These are phyloP conservation scores for Silene latifolia DNA, from an alignment of 148 eudicot genomes.

Conservation along the genomic window DNA sequence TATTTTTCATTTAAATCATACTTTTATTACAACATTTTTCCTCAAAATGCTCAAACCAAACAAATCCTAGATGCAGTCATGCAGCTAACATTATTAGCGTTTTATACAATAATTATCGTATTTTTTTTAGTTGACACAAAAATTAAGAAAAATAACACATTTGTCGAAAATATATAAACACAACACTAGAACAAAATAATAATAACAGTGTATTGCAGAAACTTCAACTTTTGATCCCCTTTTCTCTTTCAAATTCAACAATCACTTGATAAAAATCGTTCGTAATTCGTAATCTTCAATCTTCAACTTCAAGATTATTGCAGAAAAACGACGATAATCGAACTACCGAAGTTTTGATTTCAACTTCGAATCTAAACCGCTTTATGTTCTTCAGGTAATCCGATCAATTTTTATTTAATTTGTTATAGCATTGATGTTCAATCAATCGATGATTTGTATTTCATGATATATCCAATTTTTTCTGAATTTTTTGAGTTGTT, in stretches of 20 bases:
- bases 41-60: too few species aligned
- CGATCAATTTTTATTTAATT: conserved; percentile 13
- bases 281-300: not conserved
- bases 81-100: too few species aligned
- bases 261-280: not conserved
- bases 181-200: not conserved
- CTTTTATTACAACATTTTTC: too few species aligned
- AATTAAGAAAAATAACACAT: too few species aligned
- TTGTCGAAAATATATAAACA: too few species aligned
- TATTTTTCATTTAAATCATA: too few species aligned
- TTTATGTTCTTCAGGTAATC: conserved; percentile 20
- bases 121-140: too few species aligned
- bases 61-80: too few species aligned
- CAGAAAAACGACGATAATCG: not conserved
- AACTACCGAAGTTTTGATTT: conserved; percentile 12
- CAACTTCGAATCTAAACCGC: not conserved
- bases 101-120: too few species aligned
- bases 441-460: not conserved
- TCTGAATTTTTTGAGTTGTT: not conserved
- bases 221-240: not conserved
- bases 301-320: not conserved
- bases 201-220: not conserved
- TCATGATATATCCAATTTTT: not conserved
- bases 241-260: not conserved
- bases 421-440: not conserved